Conservation (phyloP, 176 grass and related monocot genomes). For the Puccinellia tenuiflora region DNA sequence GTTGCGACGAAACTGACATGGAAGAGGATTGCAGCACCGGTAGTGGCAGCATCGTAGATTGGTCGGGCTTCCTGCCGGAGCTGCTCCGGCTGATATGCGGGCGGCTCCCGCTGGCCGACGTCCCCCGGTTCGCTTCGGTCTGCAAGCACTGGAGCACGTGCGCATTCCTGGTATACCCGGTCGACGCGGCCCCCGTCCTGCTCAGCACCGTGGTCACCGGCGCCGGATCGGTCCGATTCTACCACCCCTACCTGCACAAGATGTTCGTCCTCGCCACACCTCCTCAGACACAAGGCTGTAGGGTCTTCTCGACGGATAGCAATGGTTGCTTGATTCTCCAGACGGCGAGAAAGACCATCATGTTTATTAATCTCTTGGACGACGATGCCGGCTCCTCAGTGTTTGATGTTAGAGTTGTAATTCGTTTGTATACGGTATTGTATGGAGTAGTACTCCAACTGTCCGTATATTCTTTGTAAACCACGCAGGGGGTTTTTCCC, state of each 20-base stretch:
- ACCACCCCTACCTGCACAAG: not conserved
- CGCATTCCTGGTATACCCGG: not conserved
- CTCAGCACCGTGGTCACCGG: not conserved
- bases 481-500: too few relatives aligned
- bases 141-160: conserved; percentile 6
- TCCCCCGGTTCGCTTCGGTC: not conserved
- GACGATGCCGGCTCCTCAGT: not conserved
- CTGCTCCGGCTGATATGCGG: not conserved
- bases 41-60: not conserved
- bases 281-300: not conserved
- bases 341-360: not conserved
- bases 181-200: not conserved
- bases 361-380: not conserved
- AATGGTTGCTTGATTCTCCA: not conserved
- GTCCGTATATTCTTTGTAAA: too few relatives aligned
- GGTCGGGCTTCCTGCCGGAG: not conserved
- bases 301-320: not conserved
- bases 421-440: too few relatives aligned
- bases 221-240: not conserved
- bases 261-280: not conserved
- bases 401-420: too few relatives aligned
- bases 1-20: not conserved
- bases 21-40: not conserved
- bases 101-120: not conserved
- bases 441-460: too few relatives aligned